These are phyloP conservation scores for Talaromyces rugulosus DNA, from an alignment of 2,329 filamentous ascomycete species.

Conservation along the genomic window DNA sequence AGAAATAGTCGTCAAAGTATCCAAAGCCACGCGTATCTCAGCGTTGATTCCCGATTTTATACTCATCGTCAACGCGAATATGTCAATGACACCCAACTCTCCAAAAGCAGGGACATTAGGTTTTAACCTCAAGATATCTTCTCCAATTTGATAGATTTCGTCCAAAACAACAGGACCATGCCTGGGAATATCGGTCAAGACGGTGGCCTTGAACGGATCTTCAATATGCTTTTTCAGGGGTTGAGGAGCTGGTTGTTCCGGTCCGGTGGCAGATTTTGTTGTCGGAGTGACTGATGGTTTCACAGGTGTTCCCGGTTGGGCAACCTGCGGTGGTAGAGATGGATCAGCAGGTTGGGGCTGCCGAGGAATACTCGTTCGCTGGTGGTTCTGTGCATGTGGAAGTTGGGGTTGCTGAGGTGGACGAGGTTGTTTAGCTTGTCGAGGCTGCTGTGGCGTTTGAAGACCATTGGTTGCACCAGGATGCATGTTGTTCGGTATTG, in stretches of 20 bases:
- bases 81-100: conserved; percentile 84
- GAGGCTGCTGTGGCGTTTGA: conserved; percentile 32
- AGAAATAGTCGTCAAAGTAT: conserved; percentile 72
- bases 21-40: conserved; percentile 85
- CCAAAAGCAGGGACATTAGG: conserved; percentile 70
- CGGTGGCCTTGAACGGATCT: conserved; percentile 45
- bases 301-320: conserved; percentile 25
- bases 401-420: conserved; percentile 9
- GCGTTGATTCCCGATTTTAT: conserved; percentile 84
- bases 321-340: conserved; percentile 23
- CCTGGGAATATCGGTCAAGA: conserved; percentile 48
- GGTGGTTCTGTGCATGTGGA: conserved; percentile 16
- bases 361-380: conserved; percentile 29
- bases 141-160: conserved; percentile 60
- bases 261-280: conserved; percentile 25
- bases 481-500: conserved; percentile 27
- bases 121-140: conserved; percentile 63
- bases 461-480: conserved; percentile 36
- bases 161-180: conserved; percentile 71
- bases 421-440: conserved; percentile 28
- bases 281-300: conserved; percentile 23
- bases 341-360: conserved; percentile 29
- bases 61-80: conserved; percentile 83
- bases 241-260: conserved; percentile 29
- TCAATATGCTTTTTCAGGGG: conserved; percentile 36